A percentile compares a stretch with the other conserved stretches of the same genome.
Conservation (phyloP, 2,329 filamentous ascomycete species). For the Pseudogymnoascus sp. region DNA sequence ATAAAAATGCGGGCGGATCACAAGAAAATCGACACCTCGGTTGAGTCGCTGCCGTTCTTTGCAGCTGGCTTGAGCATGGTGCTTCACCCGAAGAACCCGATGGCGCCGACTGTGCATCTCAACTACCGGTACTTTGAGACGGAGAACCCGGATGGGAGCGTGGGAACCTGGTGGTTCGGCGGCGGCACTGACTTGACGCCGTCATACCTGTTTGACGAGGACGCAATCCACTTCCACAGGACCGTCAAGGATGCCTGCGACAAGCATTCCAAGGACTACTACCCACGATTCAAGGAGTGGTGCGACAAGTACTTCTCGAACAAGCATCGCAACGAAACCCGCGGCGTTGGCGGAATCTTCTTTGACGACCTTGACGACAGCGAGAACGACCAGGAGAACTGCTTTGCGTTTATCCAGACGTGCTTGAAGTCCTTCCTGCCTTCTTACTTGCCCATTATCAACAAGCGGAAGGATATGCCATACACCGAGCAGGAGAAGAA, state of each 20-base stretch:
- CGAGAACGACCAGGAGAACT: slow-evolving; percentile 78
- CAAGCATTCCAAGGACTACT: slow-evolving; percentile 85
- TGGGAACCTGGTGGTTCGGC: slow-evolving; percentile 95
- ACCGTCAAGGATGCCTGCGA: slow-evolving; percentile 91
- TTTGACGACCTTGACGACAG: slow-evolving; percentile 92
- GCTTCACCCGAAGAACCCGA: slow-evolving; percentile 86
- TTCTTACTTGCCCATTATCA: slow-evolving; percentile 81
- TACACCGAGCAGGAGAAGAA: slow-evolving; percentile 80
- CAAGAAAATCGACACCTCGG: slow-evolving; percentile 71
- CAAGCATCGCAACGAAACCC: slow-evolving; percentile 78
- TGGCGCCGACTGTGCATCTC: slow-evolving; percentile 94
- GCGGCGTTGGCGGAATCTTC: slow-evolving; percentile 93
- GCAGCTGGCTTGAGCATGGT: slow-evolving; percentile 89
- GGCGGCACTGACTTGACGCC: slow-evolving; percentile 92
- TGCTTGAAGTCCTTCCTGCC: slow-evolving; percentile 82
- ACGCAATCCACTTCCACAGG: slow-evolving; percentile 92
- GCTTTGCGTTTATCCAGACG: slow-evolving; percentile 83
- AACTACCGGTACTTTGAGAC: slow-evolving; percentile 99
- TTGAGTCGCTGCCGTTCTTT: slow-evolving; percentile 88
- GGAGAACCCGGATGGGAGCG: slow-evolving; percentile 69
- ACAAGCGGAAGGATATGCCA: slow-evolving; percentile 83
- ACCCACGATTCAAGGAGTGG: slow-evolving; percentile 93
- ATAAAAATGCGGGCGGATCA: slow-evolving; percentile 91
- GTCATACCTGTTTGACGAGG: slow-evolving; percentile 90
- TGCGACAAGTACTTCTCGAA: slow-evolving; percentile 97